Percentiles rank a stretch among this genome's conserved stretches.
phyloP scores from a whole-genome alignment of 2,329 filamentous ascomycete genomes.

The Microdochium nivale region DNA sequence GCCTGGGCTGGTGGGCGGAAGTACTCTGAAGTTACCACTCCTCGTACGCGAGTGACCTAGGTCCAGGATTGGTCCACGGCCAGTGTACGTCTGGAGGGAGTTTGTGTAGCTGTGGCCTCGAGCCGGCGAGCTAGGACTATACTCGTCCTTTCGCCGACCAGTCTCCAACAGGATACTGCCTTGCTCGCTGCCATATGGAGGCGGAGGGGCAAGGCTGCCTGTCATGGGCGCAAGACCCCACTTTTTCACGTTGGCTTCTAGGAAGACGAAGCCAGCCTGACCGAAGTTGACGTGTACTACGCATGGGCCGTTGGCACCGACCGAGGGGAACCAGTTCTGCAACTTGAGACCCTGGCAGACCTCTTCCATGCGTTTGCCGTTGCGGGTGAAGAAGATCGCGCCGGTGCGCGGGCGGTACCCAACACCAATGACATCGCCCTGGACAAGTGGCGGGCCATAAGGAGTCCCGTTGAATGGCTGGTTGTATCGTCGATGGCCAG shows the following conservation, averaged over 20 bases:
- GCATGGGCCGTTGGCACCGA: conserved; percentile 92
- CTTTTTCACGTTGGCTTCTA: conserved; percentile 99
- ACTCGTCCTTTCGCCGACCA: conserved; percentile 56
- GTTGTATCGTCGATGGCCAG: conserved; percentile 79
- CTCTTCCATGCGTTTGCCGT: conserved; percentile 94
- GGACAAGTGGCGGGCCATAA: conserved; percentile 78
- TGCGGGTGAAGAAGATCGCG: conserved; percentile 95
- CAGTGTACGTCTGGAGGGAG: conserved; percentile 33
- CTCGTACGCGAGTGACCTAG: conserved; percentile 64
- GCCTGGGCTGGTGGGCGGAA: conserved; percentile 75
- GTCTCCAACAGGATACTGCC: conserved; percentile 91
- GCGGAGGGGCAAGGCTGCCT: conserved; percentile 86
- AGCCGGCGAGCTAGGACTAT: conserved; percentile 28
- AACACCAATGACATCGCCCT: conserved; percentile 92
- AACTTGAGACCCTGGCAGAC: conserved; percentile 86
- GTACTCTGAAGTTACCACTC: conserved; percentile 69
- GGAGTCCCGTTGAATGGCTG: conserved; percentile 76
- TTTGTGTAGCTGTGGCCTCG: conserved; percentile 34
- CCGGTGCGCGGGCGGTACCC: conserved; percentile 92
- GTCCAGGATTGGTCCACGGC: conserved; percentile 32
- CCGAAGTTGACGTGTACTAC: conserved; percentile 95
- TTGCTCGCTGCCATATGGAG: conserved; percentile 93
- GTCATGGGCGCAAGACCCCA: conserved; percentile 97
- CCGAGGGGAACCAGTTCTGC: conserved; percentile 94
- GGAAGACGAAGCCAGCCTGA: conserved; percentile 96